Base-by-base conservation (phyloP, 805 yeast genomes). In the Candida patagonica region DNA sequence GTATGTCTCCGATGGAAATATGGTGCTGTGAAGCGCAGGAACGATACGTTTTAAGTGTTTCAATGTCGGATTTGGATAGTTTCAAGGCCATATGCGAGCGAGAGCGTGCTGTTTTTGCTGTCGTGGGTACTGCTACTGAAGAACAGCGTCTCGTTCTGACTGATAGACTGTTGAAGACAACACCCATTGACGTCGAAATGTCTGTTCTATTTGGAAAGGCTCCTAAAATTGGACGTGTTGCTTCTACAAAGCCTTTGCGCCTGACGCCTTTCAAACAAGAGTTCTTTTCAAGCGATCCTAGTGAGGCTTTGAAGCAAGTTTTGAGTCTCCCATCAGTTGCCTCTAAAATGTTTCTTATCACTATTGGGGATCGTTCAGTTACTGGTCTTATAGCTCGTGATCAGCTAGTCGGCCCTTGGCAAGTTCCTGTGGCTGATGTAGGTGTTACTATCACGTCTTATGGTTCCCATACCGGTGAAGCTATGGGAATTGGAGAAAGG, bases 1-100 rank as follows among this genome's bases (percentile, higher is more conserved):
- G 96, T 43, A 86, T 92, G 96, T 89, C 97, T 4, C 97, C 99
- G 41, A 85, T 92, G 95, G 98, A 92, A 68, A 86, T 92, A 48
- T 92, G 99, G 99, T 92, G 99, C 74, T 89, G 94, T 55, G 98
- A 92, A 66, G 92, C 97, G 2, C 99, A 92, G 67, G 99, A 92
- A 64, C 79, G 99, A 62, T 92, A 88, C 54, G 99, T 92, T 19
- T 64, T 92, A 53, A 97, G 95, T 49, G 94, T 92, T 46, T 73
- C 86, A 12, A 84, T 84, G 40, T 78, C 76, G 45, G 83, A 87
- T 57, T 64, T 89, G 43, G 74, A 74, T 5, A 51, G 67, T 17
- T 92, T 92, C 65, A 74, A 76, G 55, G 73, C 70, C 41, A 80
- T 92, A 41, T 92, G 97, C 70, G 75, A 74, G 53, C 81, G 98